Conservation (phyloP, 805 yeast species). For the Lipomyces starkeyi region DNA sequence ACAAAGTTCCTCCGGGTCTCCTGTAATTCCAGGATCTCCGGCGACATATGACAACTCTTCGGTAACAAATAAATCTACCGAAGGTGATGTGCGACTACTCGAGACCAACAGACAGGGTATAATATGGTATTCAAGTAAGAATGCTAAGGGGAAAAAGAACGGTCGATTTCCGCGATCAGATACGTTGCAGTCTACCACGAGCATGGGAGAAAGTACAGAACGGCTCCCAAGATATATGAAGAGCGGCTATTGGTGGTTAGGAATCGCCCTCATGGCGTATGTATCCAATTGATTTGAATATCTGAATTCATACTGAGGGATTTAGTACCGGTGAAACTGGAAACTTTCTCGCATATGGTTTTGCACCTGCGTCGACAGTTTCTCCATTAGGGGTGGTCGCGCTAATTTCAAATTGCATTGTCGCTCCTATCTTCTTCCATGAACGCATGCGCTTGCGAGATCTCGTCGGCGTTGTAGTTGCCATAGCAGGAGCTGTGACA, state of each 20-base stretch:
- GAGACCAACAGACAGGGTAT: constrained; percentile 11
- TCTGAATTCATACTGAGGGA: background rate
- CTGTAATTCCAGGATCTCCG: constrained; percentile 1
- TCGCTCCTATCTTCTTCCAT: constrained; percentile 56
- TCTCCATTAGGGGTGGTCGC: constrained; percentile 60
- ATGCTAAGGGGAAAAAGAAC: background rate
- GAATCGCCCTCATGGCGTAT: constrained; percentile 50
- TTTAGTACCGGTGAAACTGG: constrained; percentile 52
- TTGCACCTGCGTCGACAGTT: constrained; percentile 56
- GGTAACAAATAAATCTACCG: background rate
- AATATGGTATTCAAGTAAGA: background rate
- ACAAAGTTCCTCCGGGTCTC: background rate
- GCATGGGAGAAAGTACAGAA: constrained; percentile 15
- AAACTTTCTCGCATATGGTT: constrained; percentile 57
- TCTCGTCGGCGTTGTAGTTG: constrained; percentile 50
- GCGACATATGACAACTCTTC: constrained; percentile 7
- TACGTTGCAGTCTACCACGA: constrained; percentile 17
- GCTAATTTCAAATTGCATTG: constrained; percentile 53
- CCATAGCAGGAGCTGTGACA: constrained; percentile 53
- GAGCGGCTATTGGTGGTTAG: constrained; percentile 50
- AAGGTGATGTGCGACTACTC: constrained; percentile 3
- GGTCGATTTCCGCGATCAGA: background rate
- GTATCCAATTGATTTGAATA: constrained; percentile 3
- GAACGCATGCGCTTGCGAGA: constrained; percentile 49
- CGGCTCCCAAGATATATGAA: constrained; percentile 30